Base-by-base conservation (phyloP, 2,329 filamentous ascomycete genomes). In the Trichophyton equinum region DNA sequence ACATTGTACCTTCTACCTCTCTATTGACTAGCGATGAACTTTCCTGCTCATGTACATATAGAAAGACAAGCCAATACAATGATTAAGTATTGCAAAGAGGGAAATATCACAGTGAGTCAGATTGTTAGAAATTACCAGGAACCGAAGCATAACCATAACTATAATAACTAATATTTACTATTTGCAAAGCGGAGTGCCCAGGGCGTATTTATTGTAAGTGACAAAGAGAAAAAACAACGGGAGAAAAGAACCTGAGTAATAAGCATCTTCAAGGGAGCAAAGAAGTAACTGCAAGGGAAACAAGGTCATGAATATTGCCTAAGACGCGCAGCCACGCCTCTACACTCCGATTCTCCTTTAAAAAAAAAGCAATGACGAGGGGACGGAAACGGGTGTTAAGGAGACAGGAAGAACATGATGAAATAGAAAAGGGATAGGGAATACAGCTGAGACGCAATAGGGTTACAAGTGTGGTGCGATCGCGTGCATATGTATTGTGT, bases 241-340 rank as follows among this genome's bases (percentile, higher is more conserved):
- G 25, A 53, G 44, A 4, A 53, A 53, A 7, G 15, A 13, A 53
- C 9, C 42, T 57, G 22, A 30, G 42, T 46, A 46, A 61, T 57
- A 49, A 62, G 9, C 3, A 57, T 57, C 55, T 25, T 53, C 49
- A 53, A 30, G 27, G 18, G 47, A 51, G 42, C 20, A 51, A 51
- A n/a, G 25, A 13, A 51, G 25, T 57, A 59, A 46, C 33, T 9
- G 36, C 27, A 30, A 30, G 27, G 55, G 36, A 55, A 40, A 40
- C 25, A 56, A 46, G 25, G 42, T 55, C 51, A 61, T 58, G 55
- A 63, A 61, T 61, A 47, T 53, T 56, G 51, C 61, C 59, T 62
- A 60, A 60, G 62, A 61, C 60, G 62, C 60, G 61, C 51, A 63
- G 58, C 60, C 61, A 61, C 61, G 61, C 60, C 57, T 57, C 56